These are phyloP conservation scores for Diaporthe helianthi DNA, from an alignment of 2,329 filamentous ascomycete genomes.

Conservation along the genomic window DNA sequence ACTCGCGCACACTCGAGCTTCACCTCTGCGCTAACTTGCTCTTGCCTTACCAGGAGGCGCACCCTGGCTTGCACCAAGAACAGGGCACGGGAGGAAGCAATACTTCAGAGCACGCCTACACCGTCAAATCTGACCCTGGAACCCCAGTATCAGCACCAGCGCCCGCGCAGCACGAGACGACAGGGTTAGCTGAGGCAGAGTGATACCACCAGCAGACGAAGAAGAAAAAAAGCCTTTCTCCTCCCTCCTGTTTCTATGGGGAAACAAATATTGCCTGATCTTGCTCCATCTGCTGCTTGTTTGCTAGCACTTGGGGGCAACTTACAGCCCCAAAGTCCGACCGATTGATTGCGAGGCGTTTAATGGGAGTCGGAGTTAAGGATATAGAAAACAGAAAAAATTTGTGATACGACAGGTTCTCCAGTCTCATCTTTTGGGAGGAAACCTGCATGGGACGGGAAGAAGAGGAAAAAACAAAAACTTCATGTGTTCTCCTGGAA, in stretches of 20 bases:
- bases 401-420: too few species aligned
- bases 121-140: not conserved
- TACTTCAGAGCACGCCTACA: not conserved
- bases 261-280: not conserved
- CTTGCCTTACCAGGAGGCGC: constrained; percentile 39
- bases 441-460: too few species aligned
- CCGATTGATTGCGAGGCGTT: not conserved
- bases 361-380: too few species aligned
- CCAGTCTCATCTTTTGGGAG: too few species aligned
- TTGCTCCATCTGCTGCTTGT: not conserved
- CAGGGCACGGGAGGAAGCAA: not conserved
- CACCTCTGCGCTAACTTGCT: constrained; percentile 53
- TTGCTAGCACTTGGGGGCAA: not conserved
- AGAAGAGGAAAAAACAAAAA: too few species aligned
- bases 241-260: too few species aligned
- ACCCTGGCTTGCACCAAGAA: constrained; percentile 1
- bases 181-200: not conserved
- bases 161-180: not conserved
- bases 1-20: constrained; percentile 55
- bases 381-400: too few species aligned
- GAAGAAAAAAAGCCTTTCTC: too few species aligned
- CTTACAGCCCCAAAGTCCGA: not conserved
- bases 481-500: too few species aligned
- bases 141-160: not conserved
- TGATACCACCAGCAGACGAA: too few species aligned